Conservation (phyloP, 1,139 yeast species). For the Citeromyces siamensis region DNA sequence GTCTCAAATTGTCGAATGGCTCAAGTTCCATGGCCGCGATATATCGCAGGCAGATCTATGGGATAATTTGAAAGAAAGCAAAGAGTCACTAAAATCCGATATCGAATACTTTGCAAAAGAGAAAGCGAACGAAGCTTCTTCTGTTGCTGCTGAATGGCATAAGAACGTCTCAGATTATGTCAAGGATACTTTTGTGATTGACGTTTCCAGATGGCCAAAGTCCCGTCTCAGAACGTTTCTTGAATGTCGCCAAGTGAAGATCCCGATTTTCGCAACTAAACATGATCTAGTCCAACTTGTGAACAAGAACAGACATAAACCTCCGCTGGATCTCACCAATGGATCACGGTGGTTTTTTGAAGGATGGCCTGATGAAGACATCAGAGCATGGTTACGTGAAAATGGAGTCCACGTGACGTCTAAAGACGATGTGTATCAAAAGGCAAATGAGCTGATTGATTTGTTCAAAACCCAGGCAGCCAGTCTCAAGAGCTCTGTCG, state of each 20-base stretch:
- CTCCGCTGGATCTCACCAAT: slow-evolving; percentile 11
- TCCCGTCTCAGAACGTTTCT: slow-evolving; percentile 37
- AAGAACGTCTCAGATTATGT: slow-evolving; percentile 20
- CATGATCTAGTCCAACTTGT: slow-evolving; percentile 35
- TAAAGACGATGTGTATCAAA: slow-evolving; percentile 21
- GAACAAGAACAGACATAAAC: slow-evolving; percentile 28
- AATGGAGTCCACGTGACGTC: slow-evolving; percentile 25
- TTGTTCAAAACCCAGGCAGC: slow-evolving; percentile 4
- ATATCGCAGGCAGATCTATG: slow-evolving; percentile 14
- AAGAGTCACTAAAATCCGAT: slow-evolving; percentile 21
- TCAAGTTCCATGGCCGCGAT: slow-evolving; percentile 17
- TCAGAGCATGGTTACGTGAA: slow-evolving; percentile 32
- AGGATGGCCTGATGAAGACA: slow-evolving; percentile 29
- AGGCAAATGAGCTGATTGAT: slow-evolving; percentile 5
- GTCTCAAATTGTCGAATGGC: slow-evolving; percentile 23
- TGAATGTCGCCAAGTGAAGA: slow-evolving; percentile 34
- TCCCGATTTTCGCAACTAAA: slow-evolving; percentile 32
- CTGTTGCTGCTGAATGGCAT: slow-evolving; percentile 9
- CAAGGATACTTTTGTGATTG: slow-evolving; percentile 32
- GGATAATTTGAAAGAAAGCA: slow-evolving; percentile 14
- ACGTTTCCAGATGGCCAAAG: slow-evolving; percentile 34
- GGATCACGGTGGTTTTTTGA: slow-evolving; percentile 11
- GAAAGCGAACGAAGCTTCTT: slow-evolving; percentile 16
- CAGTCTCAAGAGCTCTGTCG: slow-evolving; percentile 12
- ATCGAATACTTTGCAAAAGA: slow-evolving; percentile 25